A percentile compares a stretch with the other conserved stretches of the same genome.
Conservation (phyloP, 2,329 filamentous ascomycete species). For the Neopestalotiopsis clavispora region DNA sequence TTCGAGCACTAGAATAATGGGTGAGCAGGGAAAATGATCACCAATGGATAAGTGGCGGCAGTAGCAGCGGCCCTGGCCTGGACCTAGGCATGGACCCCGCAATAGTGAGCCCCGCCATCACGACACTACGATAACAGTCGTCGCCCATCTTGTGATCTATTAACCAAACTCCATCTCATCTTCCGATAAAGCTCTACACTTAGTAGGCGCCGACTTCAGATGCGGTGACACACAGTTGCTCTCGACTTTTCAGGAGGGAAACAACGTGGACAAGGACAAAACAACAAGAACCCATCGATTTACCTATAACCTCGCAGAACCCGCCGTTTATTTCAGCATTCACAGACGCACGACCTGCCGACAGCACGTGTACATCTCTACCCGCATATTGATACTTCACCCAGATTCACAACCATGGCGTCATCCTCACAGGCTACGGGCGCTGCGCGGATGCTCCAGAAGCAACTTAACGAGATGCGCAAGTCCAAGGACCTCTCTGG, state of each 20-base stretch:
- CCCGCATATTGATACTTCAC: no score
- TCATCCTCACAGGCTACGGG: slow-evolving; percentile 53
- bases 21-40: neutral
- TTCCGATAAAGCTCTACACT: neutral
- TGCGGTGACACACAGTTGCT: neutral
- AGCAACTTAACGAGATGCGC: slow-evolving; percentile 95
- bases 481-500: slow-evolving; percentile 88
- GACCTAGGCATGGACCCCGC: neutral
- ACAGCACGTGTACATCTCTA: neutral
- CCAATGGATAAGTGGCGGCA: neutral
- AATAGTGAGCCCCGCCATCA: neutral
- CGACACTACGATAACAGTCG: neutral
- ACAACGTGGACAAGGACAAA: neutral
- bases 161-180: neutral
- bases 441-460: slow-evolving; percentile 75
- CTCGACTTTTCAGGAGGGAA: neutral
- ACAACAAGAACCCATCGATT: neutral
- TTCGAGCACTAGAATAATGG: neutral
- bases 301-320: neutral
- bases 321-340: neutral
- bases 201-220: neutral
- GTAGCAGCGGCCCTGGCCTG: neutral
- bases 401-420: slow-evolving; percentile 30
- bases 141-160: neutral
- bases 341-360: neutral